phyloP scores from a whole-genome alignment of 345 rosid species.

The Salix suchowensis region DNA sequence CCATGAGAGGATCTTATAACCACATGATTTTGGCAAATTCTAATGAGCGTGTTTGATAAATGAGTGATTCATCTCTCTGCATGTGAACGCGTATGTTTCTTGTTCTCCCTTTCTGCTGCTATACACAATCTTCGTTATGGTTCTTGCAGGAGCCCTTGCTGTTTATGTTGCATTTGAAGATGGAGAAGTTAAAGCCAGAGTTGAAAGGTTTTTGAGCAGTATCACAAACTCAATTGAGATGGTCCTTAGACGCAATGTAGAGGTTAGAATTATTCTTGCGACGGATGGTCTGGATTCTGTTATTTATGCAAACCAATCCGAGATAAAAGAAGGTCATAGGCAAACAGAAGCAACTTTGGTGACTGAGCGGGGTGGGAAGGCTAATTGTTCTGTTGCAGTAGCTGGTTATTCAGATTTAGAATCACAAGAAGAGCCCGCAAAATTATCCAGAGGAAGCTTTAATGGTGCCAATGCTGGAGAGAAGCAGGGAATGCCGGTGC shows the following conservation, averaged over 20 bases:
- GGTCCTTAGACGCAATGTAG: constrained; percentile 73
- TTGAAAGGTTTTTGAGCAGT: constrained; percentile 88
- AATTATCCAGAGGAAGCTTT: constrained; percentile 37
- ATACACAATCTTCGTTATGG: background rate
- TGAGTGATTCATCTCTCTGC: too few species aligned
- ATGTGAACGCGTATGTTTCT: too few species aligned
- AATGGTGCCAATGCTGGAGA: constrained; percentile 22
- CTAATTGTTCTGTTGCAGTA: constrained; percentile 11
- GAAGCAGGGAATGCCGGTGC: constrained; percentile 63
- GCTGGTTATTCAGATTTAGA: constrained; percentile 29
- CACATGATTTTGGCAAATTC: too few species aligned
- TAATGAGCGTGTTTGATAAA: too few species aligned
- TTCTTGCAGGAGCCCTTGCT: constrained; percentile 65
- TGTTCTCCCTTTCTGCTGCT: too few species aligned
- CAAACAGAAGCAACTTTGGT: constrained; percentile 28
- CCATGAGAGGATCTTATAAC: too few species aligned
- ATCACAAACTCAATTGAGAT: constrained; percentile 89
- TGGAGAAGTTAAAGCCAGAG: constrained; percentile 65
- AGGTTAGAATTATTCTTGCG: constrained; percentile 69
- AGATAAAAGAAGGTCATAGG: constrained; percentile 21
- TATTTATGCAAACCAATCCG: constrained; percentile 19
- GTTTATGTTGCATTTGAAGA: constrained; percentile 72
- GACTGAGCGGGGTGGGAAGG: constrained; percentile 37
- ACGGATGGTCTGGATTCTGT: constrained; percentile 46
- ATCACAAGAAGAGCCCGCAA: constrained; percentile 33